Conservation (phyloP, 1,139 yeast genomes). For the Wickerhamiella infanticola region DNA sequence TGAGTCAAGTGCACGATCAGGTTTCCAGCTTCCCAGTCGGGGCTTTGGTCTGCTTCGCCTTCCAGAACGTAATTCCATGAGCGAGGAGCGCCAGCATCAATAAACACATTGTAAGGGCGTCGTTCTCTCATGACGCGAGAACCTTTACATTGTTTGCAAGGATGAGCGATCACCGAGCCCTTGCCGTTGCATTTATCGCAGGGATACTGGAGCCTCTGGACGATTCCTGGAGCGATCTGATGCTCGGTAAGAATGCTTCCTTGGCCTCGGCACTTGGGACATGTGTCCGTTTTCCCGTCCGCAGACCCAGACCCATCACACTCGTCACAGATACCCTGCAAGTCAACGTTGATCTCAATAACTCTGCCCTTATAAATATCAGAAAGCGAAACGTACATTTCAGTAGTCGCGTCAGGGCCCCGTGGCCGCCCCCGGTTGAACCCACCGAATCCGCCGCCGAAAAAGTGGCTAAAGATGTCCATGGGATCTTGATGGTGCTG, state of each 20-base stretch:
- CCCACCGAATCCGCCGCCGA: constrained; percentile 37
- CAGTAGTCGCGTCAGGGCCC: constrained; percentile 52
- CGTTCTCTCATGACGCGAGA: constrained; percentile 40
- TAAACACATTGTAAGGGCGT: constrained; percentile 44
- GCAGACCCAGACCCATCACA: constrained; percentile 80
- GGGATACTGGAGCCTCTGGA: constrained; percentile 63
- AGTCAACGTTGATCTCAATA: constrained; percentile 44
- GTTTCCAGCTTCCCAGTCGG: constrained; percentile 75
- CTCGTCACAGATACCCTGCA: constrained; percentile 57
- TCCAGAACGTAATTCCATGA: constrained; percentile 41
- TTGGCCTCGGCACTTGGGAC: constrained; percentile 56
- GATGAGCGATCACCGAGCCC: constrained; percentile 49
- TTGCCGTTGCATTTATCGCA: constrained; percentile 73
- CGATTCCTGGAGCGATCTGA: constrained; percentile 81
- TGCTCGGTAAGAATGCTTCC: constrained; percentile 55
- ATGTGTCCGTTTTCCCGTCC: constrained; percentile 52
- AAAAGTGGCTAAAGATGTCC: constrained; percentile 63
- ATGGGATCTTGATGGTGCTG: constrained; percentile 39
- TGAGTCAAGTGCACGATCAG: constrained; percentile 40
- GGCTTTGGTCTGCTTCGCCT: constrained; percentile 75
- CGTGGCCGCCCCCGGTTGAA: constrained; percentile 24
- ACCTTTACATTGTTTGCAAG: constrained; percentile 61
- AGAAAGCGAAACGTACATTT: constrained; percentile 39
- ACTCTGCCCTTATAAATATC: constrained; percentile 59
- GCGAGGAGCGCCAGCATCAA: constrained; percentile 58